phyloP scores from a whole-genome alignment of 257 asterid genomes.

The Solanum peruvianum region DNA sequence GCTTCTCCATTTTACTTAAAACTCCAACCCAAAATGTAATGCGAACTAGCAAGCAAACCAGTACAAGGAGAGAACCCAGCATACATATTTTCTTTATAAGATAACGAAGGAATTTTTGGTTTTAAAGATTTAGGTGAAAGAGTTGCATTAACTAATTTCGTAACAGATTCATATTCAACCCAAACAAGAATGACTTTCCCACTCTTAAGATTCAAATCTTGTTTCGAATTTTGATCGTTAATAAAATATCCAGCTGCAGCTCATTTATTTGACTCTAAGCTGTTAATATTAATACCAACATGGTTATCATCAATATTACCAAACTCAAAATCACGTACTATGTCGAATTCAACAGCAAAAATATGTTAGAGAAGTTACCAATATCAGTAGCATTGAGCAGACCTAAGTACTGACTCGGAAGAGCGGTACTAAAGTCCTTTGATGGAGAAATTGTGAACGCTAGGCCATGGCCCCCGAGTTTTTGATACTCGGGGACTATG shows the following conservation, averaged over 20 bases:
- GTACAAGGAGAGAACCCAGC: conserved; percentile 69
- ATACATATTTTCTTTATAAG: conserved; percentile 29
- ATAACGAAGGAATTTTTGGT: conserved; percentile 36
- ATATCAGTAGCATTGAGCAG: conserved; percentile 29
- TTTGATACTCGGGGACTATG: conserved; percentile 50
- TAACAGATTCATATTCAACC: conserved; percentile 43
- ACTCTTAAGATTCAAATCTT: conserved; percentile 31
- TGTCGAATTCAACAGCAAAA: conserved; percentile 62
- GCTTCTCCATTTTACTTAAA: conserved; percentile 16
- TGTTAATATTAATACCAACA: conserved; percentile 41
- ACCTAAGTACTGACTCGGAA: conserved; percentile 58
- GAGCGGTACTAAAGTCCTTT: conserved; percentile 16
- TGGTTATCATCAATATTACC: conserved; percentile 49
- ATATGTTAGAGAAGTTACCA: conserved; percentile 45
- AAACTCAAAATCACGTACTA: conserved; percentile 48
- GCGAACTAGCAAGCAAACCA: conserved; percentile 45
- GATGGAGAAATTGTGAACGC: conserved; percentile 38
- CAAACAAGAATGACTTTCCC: conserved; percentile 37
- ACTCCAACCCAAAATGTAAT: conserved; percentile 36
- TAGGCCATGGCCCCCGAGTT: conserved; percentile 54
- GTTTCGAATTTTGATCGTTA: background rate
- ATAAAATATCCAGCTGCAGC: conserved; percentile 30
- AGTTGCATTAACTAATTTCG: conserved; percentile 29
- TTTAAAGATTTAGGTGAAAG: conserved; percentile 28
- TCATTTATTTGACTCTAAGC: conserved; percentile 26